Evolutionary conservation across 345 rosid species (phyloP).

Genomic region (Gossypium raimondii): DNA sequence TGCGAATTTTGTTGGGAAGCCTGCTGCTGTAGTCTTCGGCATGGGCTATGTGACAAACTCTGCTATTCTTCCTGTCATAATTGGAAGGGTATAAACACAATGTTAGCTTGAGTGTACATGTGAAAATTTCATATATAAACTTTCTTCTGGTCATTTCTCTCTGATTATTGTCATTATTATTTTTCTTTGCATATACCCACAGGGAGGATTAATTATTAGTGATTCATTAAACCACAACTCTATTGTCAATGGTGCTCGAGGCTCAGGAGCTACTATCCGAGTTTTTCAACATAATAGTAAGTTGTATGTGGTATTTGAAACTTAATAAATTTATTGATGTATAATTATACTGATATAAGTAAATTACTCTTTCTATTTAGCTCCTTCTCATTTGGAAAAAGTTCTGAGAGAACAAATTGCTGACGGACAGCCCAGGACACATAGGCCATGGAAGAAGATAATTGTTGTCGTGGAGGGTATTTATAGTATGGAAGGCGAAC

Average conservation of each 20-base stretch:
- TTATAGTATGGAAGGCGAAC: slow-evolving; percentile 95
- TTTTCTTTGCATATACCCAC: slow-evolving; percentile 8
- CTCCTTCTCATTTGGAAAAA: slow-evolving; percentile 89
- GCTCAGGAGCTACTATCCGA: slow-evolving; percentile 90
- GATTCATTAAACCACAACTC: slow-evolving; percentile 97
- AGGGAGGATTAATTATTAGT: slow-evolving; percentile 91
- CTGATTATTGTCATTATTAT: slow-evolving; percentile 6
- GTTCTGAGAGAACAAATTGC: slow-evolving; percentile 92
- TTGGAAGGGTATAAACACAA: slow-evolving; percentile 59
- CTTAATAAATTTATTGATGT: neutral
- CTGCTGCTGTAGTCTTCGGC: slow-evolving; percentile 82
- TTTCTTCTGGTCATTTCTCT: slow-evolving; percentile 9
- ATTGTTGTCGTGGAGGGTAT: slow-evolving; percentile 85
- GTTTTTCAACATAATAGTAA: slow-evolving; percentile 95
- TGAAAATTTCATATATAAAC: neutral
- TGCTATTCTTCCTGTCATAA: slow-evolving; percentile 78
- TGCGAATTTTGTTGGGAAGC: slow-evolving; percentile 82
- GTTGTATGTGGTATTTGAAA: slow-evolving; percentile 19
- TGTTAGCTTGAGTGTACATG: neutral
- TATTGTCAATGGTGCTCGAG: slow-evolving; percentile 93
- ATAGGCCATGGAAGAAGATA: slow-evolving; percentile 94
- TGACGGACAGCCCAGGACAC: slow-evolving; percentile 89
- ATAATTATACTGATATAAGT: neutral
- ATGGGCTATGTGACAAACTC: slow-evolving; percentile 94
- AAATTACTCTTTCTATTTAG: slow-evolving; percentile 29